These are phyloP conservation scores for Lignosus rhinocerotis DNA, from an alignment of 1,284 basidiomycete species.

Conservation along the genomic window DNA sequence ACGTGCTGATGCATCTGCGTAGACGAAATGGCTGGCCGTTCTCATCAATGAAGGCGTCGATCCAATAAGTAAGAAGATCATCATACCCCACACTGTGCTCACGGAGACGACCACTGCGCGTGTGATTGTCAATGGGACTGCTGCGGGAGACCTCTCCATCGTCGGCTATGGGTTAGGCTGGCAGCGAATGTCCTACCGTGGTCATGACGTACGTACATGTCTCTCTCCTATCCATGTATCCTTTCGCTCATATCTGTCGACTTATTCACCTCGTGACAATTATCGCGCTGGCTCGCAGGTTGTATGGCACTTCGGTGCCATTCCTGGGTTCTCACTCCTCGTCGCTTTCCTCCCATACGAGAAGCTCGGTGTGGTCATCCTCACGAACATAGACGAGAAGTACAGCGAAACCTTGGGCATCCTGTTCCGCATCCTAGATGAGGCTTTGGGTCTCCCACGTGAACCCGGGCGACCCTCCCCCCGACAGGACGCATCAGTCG, in stretches of 20 bases:
- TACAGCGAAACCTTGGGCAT: constrained; percentile 33
- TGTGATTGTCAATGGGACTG: constrained; percentile 17
- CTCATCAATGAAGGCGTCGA: constrained; percentile 32
- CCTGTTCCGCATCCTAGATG: constrained; percentile 18
- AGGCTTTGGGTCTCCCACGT: constrained; percentile 15
- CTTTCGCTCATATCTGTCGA: neutral
- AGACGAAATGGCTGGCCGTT: constrained; percentile 35
- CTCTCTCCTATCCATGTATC: constrained; percentile 7
- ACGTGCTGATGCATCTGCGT: neutral
- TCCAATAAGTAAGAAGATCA: constrained; percentile 28
- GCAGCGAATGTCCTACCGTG: constrained; percentile 28
- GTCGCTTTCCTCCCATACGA: constrained; percentile 33
- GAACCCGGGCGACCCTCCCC: neutral
- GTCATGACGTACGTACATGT: constrained; percentile 26
- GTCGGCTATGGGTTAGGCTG: constrained; percentile 34
- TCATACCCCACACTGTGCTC: constrained; percentile 30
- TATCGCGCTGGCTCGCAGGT: neutral
- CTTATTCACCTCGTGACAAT: neutral
- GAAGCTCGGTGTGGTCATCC: constrained; percentile 41
- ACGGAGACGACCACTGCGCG: constrained; percentile 31
- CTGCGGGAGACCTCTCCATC: constrained; percentile 16
- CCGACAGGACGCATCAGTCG: neutral
- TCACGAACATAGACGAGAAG: constrained; percentile 44
- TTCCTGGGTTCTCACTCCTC: constrained; percentile 40
- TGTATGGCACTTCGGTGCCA: constrained; percentile 13